Evolutionary conservation across 2,329 filamentous ascomycete genomes (phyloP).

Genomic region (Pseudocercospora eumusae): DNA sequence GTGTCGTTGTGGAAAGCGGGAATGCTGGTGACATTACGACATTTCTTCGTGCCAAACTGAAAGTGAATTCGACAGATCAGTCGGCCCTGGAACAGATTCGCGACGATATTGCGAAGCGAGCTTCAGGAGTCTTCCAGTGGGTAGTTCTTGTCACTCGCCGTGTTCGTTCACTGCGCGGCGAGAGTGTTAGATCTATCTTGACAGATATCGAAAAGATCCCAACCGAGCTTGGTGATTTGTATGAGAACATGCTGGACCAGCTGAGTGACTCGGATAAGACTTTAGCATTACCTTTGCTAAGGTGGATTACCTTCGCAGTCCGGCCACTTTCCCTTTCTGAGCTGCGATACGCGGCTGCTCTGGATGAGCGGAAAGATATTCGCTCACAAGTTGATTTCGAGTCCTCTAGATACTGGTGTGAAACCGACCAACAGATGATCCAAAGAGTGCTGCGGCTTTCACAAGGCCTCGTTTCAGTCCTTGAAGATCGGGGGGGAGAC

Average conservation of each 20-base stretch:
- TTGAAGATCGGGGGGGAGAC: no score
- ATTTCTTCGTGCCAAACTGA: neutral
- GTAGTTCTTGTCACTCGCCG: neutral
- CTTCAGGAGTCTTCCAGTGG: slow-evolving; percentile 4
- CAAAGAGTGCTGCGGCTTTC: neutral
- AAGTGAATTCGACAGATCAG: neutral
- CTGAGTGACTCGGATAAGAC: neutral
- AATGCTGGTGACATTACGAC: neutral
- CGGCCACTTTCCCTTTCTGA: neutral
- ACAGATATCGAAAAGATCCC: neutral
- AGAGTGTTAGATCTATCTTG: neutral
- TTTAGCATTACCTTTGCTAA: neutral
- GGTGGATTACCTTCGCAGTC: neutral
- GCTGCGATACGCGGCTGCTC: neutral
- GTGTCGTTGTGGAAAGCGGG: neutral
- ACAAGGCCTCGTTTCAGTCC: neutral
- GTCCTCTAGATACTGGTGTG: neutral
- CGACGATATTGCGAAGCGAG: neutral
- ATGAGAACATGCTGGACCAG: neutral
- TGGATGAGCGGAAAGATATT: neutral
- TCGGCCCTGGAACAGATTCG: neutral
- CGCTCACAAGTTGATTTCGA: neutral
- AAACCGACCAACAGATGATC: neutral
- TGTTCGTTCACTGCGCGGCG: neutral
- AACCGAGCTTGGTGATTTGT: neutral